A percentile compares a stretch with the other conserved stretches of the same genome.
Evolutionary conservation across 1,284 basidiomycete species (phyloP).

Genomic region (Ustilago cynodontis): DNA sequence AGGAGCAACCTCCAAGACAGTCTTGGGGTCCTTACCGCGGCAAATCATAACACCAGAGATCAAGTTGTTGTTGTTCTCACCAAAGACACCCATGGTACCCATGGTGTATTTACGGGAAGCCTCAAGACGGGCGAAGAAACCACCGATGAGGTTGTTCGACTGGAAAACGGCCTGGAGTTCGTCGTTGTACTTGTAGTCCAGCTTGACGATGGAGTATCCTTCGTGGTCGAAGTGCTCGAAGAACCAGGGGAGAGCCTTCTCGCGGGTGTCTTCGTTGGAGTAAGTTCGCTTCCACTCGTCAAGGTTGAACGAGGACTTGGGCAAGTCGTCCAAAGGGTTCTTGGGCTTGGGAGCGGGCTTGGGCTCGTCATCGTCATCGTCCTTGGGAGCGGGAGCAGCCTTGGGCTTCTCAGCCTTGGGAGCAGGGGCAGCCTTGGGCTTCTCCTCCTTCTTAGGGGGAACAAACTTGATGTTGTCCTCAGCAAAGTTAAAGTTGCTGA

Average conservation of each 20-base stretch:
- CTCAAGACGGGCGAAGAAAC: conserved; percentile 90
- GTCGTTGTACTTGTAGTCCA: conserved; percentile 96
- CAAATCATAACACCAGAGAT: conserved; percentile 80
- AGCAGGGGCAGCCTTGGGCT: conserved; percentile 62
- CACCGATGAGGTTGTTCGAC: conserved; percentile 78
- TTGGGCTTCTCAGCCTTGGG: conserved; percentile 73
- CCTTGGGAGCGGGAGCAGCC: conserved; percentile 75
- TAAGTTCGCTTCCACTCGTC: conserved; percentile 99
- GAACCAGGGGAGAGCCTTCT: conserved; percentile 64
- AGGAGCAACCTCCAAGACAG: conserved; percentile 75
- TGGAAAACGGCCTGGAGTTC: conserved; percentile 82
- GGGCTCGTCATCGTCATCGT: conserved; percentile 75
- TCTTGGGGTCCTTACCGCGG: conserved; percentile 76
- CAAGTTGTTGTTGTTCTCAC: conserved; percentile 77
- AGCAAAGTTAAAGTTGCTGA: conserved; percentile 73
- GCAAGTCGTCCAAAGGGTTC: conserved; percentile 92
- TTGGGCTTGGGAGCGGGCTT: conserved; percentile 79
- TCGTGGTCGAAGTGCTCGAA: conserved; percentile 81
- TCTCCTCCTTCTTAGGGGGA: conserved; percentile 77
- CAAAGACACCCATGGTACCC: conserved; percentile 90
- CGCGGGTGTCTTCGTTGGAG: conserved; percentile 90
- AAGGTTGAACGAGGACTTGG: conserved; percentile 91
- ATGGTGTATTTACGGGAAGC: conserved; percentile 76
- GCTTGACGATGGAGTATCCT: conserved; percentile 90
- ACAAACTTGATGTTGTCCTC: conserved; percentile 81